Evolutionary conservation across 768 basidiomycete species (phyloP).

Genomic region (Rubroboletus pulcherrimus): DNA sequence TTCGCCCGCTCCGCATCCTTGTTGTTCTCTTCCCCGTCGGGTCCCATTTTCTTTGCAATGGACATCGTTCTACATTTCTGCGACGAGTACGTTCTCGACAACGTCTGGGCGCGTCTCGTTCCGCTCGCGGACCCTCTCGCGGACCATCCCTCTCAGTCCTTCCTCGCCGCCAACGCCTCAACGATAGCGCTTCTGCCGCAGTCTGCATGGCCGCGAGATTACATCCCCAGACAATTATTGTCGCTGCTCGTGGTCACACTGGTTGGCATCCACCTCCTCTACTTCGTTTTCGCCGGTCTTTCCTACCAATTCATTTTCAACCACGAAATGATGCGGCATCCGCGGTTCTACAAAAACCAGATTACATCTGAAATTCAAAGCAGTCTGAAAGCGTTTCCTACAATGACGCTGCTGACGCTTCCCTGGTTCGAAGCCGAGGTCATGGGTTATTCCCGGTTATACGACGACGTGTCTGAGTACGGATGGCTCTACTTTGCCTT

Average conservation of each 20-base stretch:
- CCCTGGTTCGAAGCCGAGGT: conserved; percentile 96
- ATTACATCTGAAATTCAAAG: conserved; percentile 72
- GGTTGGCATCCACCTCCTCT: conserved; percentile 78
- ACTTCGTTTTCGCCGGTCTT: conserved; percentile 82
- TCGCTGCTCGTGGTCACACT: conserved; percentile 72
- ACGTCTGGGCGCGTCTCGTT: conserved; percentile 68
- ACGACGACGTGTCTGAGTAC: conserved; percentile 74
- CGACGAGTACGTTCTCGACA: conserved; percentile 76
- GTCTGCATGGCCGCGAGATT: conserved; percentile 85
- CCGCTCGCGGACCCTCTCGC: conserved; percentile 52
- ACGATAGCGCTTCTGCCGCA: conserved; percentile 35
- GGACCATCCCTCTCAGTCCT: conserved; percentile 19
- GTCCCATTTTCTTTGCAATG: conserved; percentile 47
- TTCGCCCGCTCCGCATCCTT: background rate
- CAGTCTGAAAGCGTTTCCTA: conserved; percentile 75
- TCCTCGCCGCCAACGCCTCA: conserved; percentile 37
- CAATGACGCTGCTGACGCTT: conserved; percentile 78
- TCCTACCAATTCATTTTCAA: conserved; percentile 90
- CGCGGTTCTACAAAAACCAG: conserved; percentile 89
- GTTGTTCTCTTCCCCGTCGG: background rate
- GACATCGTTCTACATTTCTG: conserved; percentile 68
- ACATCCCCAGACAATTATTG: conserved; percentile 70
- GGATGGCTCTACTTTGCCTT: conserved; percentile 69
- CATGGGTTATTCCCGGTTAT: conserved; percentile 76
- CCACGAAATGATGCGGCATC: conserved; percentile 92